Percentiles rank a stretch among this genome's conserved stretches.
phyloP scores from a whole-genome alignment of 139 green algal genomes.

The Chlamydomonas eustigma region DNA sequence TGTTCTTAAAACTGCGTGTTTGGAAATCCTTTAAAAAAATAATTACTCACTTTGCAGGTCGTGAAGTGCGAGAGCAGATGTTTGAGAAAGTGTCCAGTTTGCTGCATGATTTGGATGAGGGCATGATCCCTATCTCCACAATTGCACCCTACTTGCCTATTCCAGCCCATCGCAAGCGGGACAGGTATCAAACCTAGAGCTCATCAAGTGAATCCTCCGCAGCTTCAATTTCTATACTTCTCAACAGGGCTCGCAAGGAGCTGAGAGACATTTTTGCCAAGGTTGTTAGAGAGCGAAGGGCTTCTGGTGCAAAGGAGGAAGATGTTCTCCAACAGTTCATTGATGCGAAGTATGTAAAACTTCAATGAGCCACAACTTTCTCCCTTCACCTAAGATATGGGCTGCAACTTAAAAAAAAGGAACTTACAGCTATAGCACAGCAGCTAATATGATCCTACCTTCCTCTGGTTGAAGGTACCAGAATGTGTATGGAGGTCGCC shows the following conservation, averaged over 20 bases:
- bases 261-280: constrained; percentile 77
- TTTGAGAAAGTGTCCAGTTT: constrained; percentile 81
- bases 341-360: constrained; percentile 53
- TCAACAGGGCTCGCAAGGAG: constrained; percentile 46
- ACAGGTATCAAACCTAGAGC: constrained; percentile 56
- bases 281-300: constrained; percentile 75
- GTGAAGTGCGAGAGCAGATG: constrained; percentile 93
- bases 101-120: constrained; percentile 93
- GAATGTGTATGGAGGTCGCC: constrained; percentile 69
- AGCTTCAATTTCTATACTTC: constrained; percentile 10
- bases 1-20: too few relatives aligned
- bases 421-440: too few relatives aligned
- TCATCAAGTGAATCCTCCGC: too few relatives aligned
- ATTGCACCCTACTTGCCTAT: constrained; percentile 95
- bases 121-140: constrained; percentile 94
- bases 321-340: constrained; percentile 96
- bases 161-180: constrained; percentile 74
- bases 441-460: too few relatives aligned
- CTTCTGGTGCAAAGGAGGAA: constrained; percentile 59
- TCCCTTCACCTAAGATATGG: too few relatives aligned
- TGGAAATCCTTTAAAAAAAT: too few relatives aligned
- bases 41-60: constrained; percentile 64
- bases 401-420: too few relatives aligned
- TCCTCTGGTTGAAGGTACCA: constrained; percentile 54
- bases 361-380: not conserved